These are phyloP conservation scores for Davidsoniella virescens DNA, from an alignment of 2,329 filamentous ascomycete genomes.

Conservation along the genomic window DNA sequence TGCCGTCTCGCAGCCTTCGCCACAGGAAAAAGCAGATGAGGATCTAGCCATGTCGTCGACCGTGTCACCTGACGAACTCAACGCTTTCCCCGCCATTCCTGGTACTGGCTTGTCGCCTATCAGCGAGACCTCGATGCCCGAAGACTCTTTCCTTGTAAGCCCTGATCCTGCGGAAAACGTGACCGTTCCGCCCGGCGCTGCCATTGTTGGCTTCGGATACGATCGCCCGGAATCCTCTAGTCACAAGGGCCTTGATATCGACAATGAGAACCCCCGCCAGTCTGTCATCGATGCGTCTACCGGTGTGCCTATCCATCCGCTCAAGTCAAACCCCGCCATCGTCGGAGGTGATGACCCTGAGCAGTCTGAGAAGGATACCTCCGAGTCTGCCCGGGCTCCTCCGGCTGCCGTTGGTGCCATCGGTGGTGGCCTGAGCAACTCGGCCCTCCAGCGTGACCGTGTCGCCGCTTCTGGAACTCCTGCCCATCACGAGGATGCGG, in stretches of 20 bases:
- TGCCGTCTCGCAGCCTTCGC: background rate
- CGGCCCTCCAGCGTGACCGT: background rate
- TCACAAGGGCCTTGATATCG: background rate
- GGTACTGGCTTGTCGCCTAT: conserved; percentile 1
- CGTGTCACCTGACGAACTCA: conserved; percentile 3
- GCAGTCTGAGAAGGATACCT: background rate
- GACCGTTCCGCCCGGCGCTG: background rate
- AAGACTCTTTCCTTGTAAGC: background rate
- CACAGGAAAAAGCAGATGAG: background rate
- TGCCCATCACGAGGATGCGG: background rate
- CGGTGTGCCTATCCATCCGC: background rate
- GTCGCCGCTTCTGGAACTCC: background rate
- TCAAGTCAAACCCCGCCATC: conserved; percentile 8
- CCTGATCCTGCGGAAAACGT: background rate
- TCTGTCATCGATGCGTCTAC: background rate
- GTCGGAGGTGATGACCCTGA: background rate
- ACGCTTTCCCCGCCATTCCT: background rate
- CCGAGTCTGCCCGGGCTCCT: background rate
- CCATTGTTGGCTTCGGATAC: background rate
- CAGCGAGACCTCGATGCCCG: conserved; percentile 2
- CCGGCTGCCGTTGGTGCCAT: conserved; percentile 1
- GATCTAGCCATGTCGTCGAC: conserved; percentile 1
- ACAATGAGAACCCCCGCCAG: background rate
- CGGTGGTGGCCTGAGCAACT: background rate
- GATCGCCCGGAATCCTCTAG: background rate